A percentile compares a stretch with the other conserved stretches of the same genome.
phyloP scores from a whole-genome alignment of 345 rosid genomes.

The Lumnitzera racemosa region DNA sequence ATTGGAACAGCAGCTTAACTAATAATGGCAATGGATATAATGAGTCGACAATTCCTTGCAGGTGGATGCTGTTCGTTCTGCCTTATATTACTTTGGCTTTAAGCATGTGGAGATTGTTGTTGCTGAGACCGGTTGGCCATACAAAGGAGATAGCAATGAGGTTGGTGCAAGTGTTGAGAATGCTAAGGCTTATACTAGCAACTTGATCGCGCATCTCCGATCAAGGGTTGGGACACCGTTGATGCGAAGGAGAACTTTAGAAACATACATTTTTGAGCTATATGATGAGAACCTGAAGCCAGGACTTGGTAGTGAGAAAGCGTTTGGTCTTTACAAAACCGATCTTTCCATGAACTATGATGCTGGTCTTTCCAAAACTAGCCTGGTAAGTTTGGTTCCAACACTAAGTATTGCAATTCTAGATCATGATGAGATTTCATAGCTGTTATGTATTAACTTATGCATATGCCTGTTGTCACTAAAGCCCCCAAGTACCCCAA shows the following conservation, averaged over 20 bases:
- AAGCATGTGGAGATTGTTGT: slow-evolving; percentile 77
- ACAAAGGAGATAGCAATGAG: slow-evolving; percentile 70
- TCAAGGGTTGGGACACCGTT: slow-evolving; percentile 77
- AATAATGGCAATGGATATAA: too few species aligned
- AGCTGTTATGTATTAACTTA: too few species aligned
- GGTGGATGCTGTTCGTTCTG: slow-evolving; percentile 85
- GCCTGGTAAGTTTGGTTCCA: slow-evolving; percentile 20
- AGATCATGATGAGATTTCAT: too few species aligned
- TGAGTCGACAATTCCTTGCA: slow-evolving; percentile 7
- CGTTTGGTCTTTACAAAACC: slow-evolving; percentile 70
- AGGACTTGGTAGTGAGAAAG: slow-evolving; percentile 58
- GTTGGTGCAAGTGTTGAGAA: slow-evolving; percentile 69
- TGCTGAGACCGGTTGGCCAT: slow-evolving; percentile 98
- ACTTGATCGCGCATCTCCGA: slow-evolving; percentile 71
- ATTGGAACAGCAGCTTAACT: too few species aligned
- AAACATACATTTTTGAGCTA: slow-evolving; percentile 76
- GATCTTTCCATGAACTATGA: slow-evolving; percentile 76
- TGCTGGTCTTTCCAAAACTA: slow-evolving; percentile 51
- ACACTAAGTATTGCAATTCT: not conserved
- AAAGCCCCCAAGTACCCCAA: slow-evolving; percentile 11
- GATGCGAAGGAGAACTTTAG: slow-evolving; percentile 84
- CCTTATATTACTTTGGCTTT: slow-evolving; percentile 53
- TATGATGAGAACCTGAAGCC: slow-evolving; percentile 89
- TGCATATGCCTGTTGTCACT: not conserved
- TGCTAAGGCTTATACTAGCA: slow-evolving; percentile 78